phyloP scores from a whole-genome alignment of 1,139 yeast species.

The Debaryomyces udenii region DNA sequence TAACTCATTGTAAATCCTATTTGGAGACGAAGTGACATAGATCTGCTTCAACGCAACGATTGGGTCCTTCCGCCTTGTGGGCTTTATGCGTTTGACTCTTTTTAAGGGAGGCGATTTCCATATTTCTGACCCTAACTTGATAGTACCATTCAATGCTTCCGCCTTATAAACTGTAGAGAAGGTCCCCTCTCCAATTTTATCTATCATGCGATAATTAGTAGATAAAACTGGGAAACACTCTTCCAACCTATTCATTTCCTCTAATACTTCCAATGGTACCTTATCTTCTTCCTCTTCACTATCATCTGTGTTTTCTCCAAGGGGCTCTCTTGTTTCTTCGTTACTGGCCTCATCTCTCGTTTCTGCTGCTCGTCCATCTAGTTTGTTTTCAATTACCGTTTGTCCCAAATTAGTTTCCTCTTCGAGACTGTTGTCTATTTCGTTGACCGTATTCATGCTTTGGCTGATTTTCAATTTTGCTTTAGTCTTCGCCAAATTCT shows the following conservation, averaged over 20 bases:
- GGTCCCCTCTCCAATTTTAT: constrained; percentile 95
- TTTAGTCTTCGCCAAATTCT: constrained; percentile 12
- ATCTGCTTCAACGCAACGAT: constrained; percentile 91
- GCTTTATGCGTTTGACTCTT: constrained; percentile 19
- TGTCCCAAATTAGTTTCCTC: constrained; percentile 1
- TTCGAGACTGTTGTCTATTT: background rate
- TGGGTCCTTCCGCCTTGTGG: constrained; percentile 38
- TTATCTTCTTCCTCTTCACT: constrained; percentile 42
- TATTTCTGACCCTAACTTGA: constrained; percentile 40
- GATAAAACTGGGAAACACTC: constrained; percentile 65
- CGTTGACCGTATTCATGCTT: background rate
- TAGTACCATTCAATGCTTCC: constrained; percentile 58
- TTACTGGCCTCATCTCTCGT: constrained; percentile 18
- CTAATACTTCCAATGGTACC: constrained; percentile 54
- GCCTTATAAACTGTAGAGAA: constrained; percentile 92
- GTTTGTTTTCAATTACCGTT: background rate
- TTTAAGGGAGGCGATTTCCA: constrained; percentile 54
- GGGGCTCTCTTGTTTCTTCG: constrained; percentile 16
- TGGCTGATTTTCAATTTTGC: background rate
- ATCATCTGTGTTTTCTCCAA: constrained; percentile 14
- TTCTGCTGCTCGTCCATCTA: background rate
- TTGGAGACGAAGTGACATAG: constrained; percentile 94
- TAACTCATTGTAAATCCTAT: constrained; percentile 84
- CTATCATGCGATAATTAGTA: constrained; percentile 64
- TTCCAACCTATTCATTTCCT: constrained; percentile 68